Conservation (phyloP, 495 filamentous ascomycete genomes). For the Aspergillus cristatus region DNA sequence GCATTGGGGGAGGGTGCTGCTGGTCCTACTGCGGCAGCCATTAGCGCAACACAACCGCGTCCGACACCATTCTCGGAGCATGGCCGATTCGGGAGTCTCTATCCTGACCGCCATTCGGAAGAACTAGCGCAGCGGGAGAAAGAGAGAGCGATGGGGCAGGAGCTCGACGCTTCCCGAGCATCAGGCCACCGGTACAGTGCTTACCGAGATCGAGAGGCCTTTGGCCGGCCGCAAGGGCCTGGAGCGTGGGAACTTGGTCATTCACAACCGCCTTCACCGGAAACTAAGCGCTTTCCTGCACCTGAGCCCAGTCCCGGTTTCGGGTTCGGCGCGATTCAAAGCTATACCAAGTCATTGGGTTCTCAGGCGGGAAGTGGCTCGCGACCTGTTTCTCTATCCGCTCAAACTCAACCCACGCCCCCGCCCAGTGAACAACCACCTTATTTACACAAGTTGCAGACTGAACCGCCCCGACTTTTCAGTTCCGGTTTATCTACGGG, state of each 20-base stretch:
- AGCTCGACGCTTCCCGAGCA: slow-evolving; percentile 17
- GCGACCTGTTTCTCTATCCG: slow-evolving; percentile 21
- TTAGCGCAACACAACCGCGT: slow-evolving; percentile 14
- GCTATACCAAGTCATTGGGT: slow-evolving; percentile 38
- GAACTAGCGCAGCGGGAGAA: slow-evolving; percentile 31
- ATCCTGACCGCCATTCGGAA: slow-evolving; percentile 37
- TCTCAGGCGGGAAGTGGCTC: slow-evolving; percentile 29
- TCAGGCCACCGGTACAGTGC: slow-evolving; percentile 19
- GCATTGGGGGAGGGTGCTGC: slow-evolving; percentile 14
- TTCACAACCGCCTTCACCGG: slow-evolving; percentile 33
- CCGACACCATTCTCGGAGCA: slow-evolving; percentile 23
- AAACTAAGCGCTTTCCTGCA: slow-evolving; percentile 28
- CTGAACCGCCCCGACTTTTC: slow-evolving; percentile 24
- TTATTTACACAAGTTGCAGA: slow-evolving; percentile 24
- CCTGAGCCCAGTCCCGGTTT: slow-evolving; percentile 25
- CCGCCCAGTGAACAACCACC: slow-evolving; percentile 28
- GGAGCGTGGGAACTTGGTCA: slow-evolving; percentile 30
- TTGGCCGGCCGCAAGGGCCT: slow-evolving; percentile 16
- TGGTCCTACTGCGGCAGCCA: too few relatives aligned
- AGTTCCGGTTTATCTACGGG: slow-evolving; percentile 16
- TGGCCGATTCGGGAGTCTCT: slow-evolving; percentile 22
- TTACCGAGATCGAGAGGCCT: slow-evolving; percentile 26
- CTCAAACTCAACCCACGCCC: slow-evolving; percentile 25
- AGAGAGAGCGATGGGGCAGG: slow-evolving; percentile 22
- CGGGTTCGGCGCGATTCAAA: slow-evolving; percentile 40